phyloP scores from a whole-genome alignment of 345 rosid species.

The Hibiscus syriacus region DNA sequence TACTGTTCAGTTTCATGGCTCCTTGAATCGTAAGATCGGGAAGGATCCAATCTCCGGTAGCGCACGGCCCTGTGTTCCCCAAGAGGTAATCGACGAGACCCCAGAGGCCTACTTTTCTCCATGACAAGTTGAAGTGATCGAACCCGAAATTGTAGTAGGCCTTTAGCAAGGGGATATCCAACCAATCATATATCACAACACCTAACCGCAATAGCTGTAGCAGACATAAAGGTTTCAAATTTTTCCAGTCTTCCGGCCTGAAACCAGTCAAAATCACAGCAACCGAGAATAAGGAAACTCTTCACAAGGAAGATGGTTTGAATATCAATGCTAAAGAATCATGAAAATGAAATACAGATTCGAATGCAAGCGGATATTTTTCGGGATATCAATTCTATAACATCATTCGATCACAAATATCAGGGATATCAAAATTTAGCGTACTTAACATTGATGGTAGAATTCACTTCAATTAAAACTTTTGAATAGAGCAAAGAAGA shows the following conservation, averaged over 20 bases:
- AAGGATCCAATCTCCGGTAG: constrained; percentile 85
- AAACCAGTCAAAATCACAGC: constrained; percentile 9
- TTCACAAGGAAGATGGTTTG: background rate
- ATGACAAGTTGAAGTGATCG: constrained; percentile 77
- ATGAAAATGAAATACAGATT: background rate
- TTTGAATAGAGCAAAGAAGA: background rate
- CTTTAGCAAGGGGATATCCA: constrained; percentile 83
- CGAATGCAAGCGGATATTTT: background rate
- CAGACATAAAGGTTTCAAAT: constrained; percentile 58
- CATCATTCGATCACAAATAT: background rate
- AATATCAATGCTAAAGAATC: background rate
- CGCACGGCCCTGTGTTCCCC: constrained; percentile 82
- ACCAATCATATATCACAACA: constrained; percentile 82
- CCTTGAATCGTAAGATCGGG: constrained; percentile 96
- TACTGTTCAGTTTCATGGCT: constrained; percentile 46
- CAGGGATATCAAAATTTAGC: background rate
- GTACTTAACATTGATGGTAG: background rate
- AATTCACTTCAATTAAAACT: background rate
- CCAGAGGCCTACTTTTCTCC: constrained; percentile 63
- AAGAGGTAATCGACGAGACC: constrained; percentile 67
- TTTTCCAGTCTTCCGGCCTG: constrained; percentile 85
- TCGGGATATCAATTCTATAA: no score
- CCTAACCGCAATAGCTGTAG: constrained; percentile 83
- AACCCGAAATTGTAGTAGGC: constrained; percentile 92
- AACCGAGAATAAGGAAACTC: background rate